Evolutionary conservation across 495 filamentous ascomycete genomes (phyloP), one percentile per base, ranked within the genome.

Genomic region (Podospora fimiseda): DNA sequence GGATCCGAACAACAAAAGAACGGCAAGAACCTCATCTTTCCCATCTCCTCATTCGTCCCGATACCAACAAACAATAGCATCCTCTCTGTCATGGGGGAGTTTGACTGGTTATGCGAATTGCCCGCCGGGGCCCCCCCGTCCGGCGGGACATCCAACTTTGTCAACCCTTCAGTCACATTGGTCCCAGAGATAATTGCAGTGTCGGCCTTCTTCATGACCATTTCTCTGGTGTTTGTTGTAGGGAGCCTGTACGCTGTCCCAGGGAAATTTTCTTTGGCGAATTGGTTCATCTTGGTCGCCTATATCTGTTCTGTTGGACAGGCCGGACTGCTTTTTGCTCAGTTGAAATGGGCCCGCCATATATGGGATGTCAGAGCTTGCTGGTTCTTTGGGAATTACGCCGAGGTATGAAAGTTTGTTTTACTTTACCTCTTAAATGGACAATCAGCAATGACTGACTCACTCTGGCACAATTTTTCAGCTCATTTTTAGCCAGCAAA

Each of bases 401-500:
- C 39, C 19, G 11, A 33, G 27, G 27, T 33, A 33, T 6, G 27
- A 33, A 11, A 33, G 27, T 33, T 5, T 11, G 6, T 6, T 11
- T 6, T 33, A 5, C 27, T 6, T 11, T 6, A 5, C 27, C 11
- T 6, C 27, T 11, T 33, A 33, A 11, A 33, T 33, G 11, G 27
- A 11, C 11, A 33, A 33, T 11, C 5, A 6, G 27, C 5, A 11
- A 11, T 33, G 11, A 5, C 27, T 33, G 5, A 11, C 27, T 33
- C 27, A 33, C 27, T 33, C 27, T 33, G 6, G 5, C 27, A 6
- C 27, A 33, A 6, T 11, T 33, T 11, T 5, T 5, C 43, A 37
- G 43, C 51, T 54, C 23, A 43, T 42, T 19, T 54, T 54, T 33
- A 19, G 47, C 24, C 51, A 54, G 30, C 40, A 30, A 6, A 42